Percentiles rank a stretch among this genome's conserved stretches.
phyloP scores from a whole-genome alignment of 169 alveolate genomes.

The Plasmodium falciparum region DNA sequence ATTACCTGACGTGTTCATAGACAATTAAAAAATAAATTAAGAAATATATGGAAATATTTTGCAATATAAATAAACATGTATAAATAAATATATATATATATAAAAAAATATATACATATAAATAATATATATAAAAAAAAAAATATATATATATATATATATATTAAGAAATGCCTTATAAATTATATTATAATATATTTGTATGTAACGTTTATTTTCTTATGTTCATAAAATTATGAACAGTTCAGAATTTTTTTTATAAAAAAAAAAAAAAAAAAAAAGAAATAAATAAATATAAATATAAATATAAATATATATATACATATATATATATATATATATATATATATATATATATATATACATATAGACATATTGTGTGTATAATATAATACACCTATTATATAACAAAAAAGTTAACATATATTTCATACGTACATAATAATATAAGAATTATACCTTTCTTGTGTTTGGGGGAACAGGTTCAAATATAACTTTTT shows the following conservation, averaged over 20 bases:
- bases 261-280: not conserved
- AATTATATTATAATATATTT: no score
- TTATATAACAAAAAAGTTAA: no score
- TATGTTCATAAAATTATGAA: no score
- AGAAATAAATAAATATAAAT: not conserved
- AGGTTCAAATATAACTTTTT: constrained; percentile 89
- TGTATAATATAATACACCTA: no score
- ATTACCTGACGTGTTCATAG: constrained; percentile 77
- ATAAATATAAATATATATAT: not conserved
- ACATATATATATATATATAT: not conserved
- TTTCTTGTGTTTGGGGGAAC: constrained; percentile 78
- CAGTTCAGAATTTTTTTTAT: not conserved
- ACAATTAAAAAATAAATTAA: not conserved
- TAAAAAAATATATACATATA: not conserved
- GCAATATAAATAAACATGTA: not conserved
- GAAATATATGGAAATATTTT: not conserved
- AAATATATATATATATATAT: not conserved
- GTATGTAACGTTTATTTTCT: no score
- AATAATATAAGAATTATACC: not conserved
- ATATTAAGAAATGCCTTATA: not conserved
- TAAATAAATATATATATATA: not conserved
- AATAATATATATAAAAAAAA: not conserved
- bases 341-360: not conserved
- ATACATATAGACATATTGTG: not conserved
- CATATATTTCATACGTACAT: no score